Base-by-base conservation (phyloP, 2,329 filamentous ascomycete genomes). In the Xylariales sp. region DNA sequence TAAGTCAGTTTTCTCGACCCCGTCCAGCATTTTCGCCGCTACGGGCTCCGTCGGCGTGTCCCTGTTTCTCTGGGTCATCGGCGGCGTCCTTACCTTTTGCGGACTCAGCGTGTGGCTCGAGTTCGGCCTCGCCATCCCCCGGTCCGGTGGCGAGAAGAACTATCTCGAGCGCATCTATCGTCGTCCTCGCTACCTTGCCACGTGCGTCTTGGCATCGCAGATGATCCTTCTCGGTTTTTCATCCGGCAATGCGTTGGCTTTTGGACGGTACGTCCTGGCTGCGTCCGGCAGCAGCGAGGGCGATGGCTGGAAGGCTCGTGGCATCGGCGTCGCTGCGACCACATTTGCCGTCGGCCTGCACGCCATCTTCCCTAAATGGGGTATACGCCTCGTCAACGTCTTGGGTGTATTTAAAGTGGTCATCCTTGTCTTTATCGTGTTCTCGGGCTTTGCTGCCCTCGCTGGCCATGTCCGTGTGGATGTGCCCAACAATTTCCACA, bases 91-190 rank as follows among this genome's bases (percentile, higher is more conserved):
- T 30, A 86, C 88, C 2, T 87, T 87, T 71, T 84, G 82, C 69
- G 88, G 88, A 28, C 80, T 90, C 12, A 85, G 84, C 62, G 87
- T 91, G 4, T 90, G 86, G 75, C 83, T 90, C 56, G 89, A 90
- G 73, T 90, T 89, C 71, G 88, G 88, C 30, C 82, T 88, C 3
- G 87, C 86, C 3, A 89, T 90, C 43, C 88, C 88, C 2, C 81
- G 85, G 43, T 89, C 86, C 14, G 88, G 89, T 14, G 89, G 89
- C 23, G 88, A 90, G 70, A 90, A 90, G 81, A 88, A 89, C 75
- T 90, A 90, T 74, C 85, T 90, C 14, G 88, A 90, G 73, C 82
- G 85, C n/a, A 85, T 88, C 16, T 90, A 89, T 78, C 82, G 83
- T 1, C 83, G 81, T 28, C 88, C 88, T 0, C 84, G 83, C 64